Evolutionary conservation across 2,329 filamentous ascomycete genomes (phyloP).

Genomic region (Chaetomiaceae sp.): DNA sequence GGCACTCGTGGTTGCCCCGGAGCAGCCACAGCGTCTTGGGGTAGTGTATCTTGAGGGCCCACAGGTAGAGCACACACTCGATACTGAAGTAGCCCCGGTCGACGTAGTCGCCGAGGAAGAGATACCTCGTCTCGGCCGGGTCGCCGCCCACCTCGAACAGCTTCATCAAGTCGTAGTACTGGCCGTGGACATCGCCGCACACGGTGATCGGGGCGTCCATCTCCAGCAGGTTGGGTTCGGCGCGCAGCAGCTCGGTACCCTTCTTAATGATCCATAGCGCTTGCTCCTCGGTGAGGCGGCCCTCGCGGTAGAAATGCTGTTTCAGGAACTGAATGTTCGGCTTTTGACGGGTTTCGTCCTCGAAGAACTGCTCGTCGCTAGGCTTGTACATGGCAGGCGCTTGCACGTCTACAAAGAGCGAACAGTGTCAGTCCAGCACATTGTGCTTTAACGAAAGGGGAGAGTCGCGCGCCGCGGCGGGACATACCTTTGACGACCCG

Average conservation of each 20-base stretch:
- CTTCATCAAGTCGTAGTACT: slow-evolving; percentile 99
- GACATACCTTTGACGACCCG: slow-evolving; percentile 92
- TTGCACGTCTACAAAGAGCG: slow-evolving; percentile 70
- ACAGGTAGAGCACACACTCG: slow-evolving; percentile 96
- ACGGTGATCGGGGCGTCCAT: slow-evolving; percentile 99
- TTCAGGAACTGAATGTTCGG: slow-evolving; percentile 93
- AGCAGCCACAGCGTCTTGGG: slow-evolving; percentile 95
- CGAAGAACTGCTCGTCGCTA: slow-evolving; percentile 91
- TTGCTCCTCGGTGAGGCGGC: slow-evolving; percentile 93
- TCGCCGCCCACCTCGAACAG: slow-evolving; percentile 97
- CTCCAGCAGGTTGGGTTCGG: slow-evolving; percentile 93
- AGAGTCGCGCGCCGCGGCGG: neutral
- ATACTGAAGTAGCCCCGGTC: slow-evolving; percentile 99
- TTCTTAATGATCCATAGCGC: slow-evolving; percentile 90
- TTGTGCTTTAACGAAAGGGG: neutral
- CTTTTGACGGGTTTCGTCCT: slow-evolving; percentile 78
- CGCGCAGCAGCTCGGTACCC: slow-evolving; percentile 80
- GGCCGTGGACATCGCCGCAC: slow-evolving; percentile 95
- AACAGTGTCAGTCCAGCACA: slow-evolving; percentile 2
- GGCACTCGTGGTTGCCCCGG: slow-evolving; percentile 96
- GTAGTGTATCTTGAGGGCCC: slow-evolving; percentile 98
- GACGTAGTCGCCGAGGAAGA: slow-evolving; percentile 97
- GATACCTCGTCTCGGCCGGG: slow-evolving; percentile 90
- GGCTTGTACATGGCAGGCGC: slow-evolving; percentile 91
- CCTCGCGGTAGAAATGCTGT: slow-evolving; percentile 97